phyloP scores from a whole-genome alignment of 83 land plant species.

The Diphasiastrum complanatum region DNA sequence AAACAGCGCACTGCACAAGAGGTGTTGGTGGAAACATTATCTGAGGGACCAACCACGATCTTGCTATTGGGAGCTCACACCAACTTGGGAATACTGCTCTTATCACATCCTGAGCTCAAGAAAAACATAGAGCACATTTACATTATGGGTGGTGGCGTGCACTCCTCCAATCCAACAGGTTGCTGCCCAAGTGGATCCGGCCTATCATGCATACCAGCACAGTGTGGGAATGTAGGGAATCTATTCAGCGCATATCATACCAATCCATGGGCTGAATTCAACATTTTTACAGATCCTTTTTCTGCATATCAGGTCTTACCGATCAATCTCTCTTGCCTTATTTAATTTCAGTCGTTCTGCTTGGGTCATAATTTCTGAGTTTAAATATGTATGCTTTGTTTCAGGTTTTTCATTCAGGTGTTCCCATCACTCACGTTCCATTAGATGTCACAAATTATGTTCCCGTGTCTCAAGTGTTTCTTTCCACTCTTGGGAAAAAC shows the following conservation, averaged over 20 bases:
- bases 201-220: constrained; percentile 39
- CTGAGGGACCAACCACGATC: constrained; percentile 50
- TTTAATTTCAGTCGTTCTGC: too few relatives aligned
- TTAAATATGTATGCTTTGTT: neutral
- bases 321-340: too few relatives aligned
- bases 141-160: constrained; percentile 79
- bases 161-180: constrained; percentile 56
- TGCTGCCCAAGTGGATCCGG: constrained; percentile 47
- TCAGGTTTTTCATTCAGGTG: constrained; percentile 81
- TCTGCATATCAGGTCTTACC: constrained; percentile 69
- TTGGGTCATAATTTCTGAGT: too few relatives aligned
- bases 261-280: constrained; percentile 83
- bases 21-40: constrained; percentile 58
- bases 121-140: constrained; percentile 63
- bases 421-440: constrained; percentile 75
- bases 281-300: constrained; percentile 82
- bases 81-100: constrained; percentile 66
- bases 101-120: constrained; percentile 65
- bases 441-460: constrained; percentile 85
- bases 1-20: constrained; percentile 63
- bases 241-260: constrained; percentile 45
- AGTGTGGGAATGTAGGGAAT: constrained; percentile 69
- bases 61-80: constrained; percentile 62
- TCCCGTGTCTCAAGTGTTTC: constrained; percentile 46
- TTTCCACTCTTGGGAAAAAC: constrained; percentile 37